Percentiles rank a stretch among this genome's conserved stretches.
Evolutionary conservation across 2,329 filamentous ascomycete genomes (phyloP).

Genomic region (Claviceps quebecensis): DNA sequence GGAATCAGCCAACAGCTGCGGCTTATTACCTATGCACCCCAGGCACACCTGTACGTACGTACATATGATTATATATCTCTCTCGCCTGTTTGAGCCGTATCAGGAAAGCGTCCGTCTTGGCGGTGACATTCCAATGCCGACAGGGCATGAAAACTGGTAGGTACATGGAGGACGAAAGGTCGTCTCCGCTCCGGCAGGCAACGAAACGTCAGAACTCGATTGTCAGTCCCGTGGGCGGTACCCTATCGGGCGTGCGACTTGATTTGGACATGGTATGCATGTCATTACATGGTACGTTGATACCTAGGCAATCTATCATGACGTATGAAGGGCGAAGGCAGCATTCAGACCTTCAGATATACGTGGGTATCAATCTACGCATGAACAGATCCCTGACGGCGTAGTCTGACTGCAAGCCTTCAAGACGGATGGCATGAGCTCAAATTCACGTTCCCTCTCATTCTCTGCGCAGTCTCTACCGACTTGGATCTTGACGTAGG

Average conservation of each 20-base stretch:
- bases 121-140: neutral
- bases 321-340: too few species aligned
- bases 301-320: too few species aligned
- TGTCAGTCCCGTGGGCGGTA: neutral
- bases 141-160: neutral
- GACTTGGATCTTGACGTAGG: too few species aligned
- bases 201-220: neutral
- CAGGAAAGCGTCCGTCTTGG: neutral
- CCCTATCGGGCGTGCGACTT: neutral
- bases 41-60: too few species aligned
- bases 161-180: neutral
- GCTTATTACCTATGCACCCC: too few species aligned
- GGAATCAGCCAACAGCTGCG: too few species aligned
- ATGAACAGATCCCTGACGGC: too few species aligned
- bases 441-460: neutral
- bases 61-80: neutral
- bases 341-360: too few species aligned
- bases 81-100: neutral
- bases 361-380: too few species aligned
- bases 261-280: neutral
- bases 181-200: neutral
- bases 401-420: neutral
- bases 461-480: too few species aligned
- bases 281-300: neutral
- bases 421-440: neutral